Evolutionary conservation across 2,329 filamentous ascomycete species (phyloP).

Genomic region (Cadophora luteo-olivacea): DNA sequence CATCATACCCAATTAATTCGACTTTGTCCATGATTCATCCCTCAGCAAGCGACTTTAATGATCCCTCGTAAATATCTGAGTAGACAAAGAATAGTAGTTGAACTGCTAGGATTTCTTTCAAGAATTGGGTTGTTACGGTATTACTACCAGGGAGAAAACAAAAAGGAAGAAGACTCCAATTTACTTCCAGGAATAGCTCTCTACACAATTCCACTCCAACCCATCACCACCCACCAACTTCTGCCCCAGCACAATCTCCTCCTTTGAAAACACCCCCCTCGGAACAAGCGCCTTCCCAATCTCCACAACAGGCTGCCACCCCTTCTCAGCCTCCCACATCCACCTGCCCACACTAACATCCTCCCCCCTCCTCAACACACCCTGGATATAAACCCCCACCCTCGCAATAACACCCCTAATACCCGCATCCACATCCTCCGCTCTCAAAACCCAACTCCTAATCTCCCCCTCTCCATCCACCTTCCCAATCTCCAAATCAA

Average conservation of each 20-base stretch:
- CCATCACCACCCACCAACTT: slow-evolving; percentile 8
- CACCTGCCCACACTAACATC: slow-evolving; percentile 31
- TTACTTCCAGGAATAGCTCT: slow-evolving; percentile 16
- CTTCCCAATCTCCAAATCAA: slow-evolving; percentile 37
- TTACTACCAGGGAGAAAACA: no score
- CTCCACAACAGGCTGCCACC: slow-evolving; percentile 22
- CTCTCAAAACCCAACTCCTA: slow-evolving; percentile 35
- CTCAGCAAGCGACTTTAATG: no score
- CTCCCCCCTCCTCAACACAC: slow-evolving; percentile 32
- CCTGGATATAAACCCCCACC: slow-evolving; percentile 34
- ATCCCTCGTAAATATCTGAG: no score
- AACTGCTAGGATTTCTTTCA: no score
- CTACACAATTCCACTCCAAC: slow-evolving; percentile 16
- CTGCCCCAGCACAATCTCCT: slow-evolving; percentile 5
- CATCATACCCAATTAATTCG: no score
- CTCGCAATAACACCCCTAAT: slow-evolving; percentile 35
- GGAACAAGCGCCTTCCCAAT: slow-evolving; percentile 14
- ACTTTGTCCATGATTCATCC: no score
- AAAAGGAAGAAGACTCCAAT: neutral
- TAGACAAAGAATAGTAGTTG: no score
- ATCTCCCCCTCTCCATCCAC: slow-evolving; percentile 23
- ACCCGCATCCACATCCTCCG: slow-evolving; percentile 14
- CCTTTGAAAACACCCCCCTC: neutral
- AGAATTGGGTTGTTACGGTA: no score
- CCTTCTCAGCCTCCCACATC: slow-evolving; percentile 29